phyloP scores from a whole-genome alignment of 1,284 basidiomycete species.

The Waitea zeae region DNA sequence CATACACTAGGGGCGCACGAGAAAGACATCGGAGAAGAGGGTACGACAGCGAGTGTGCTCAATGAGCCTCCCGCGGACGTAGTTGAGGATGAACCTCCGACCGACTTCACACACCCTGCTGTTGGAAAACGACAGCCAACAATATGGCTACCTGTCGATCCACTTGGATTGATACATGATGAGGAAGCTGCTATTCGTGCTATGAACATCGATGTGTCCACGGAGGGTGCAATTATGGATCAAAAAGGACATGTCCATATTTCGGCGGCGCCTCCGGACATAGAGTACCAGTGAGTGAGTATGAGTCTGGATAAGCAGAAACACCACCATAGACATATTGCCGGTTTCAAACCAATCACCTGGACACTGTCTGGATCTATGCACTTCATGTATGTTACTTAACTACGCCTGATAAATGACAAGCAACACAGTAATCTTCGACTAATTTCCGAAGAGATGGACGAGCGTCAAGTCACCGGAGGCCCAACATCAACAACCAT shows the following conservation, averaged over 20 bases:
- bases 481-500: too few relatives aligned
- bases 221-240: conserved; percentile 42
- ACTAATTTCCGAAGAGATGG: too few relatives aligned
- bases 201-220: conserved; percentile 39
- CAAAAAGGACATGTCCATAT: conserved; percentile 53
- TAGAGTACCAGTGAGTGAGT: too few relatives aligned
- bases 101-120: conserved; percentile 69
- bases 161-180: conserved; percentile 43
- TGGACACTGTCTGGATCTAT: too few relatives aligned
- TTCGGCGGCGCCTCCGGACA: conserved; percentile 20
- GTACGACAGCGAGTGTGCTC: conserved; percentile 1
- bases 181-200: conserved; percentile 42
- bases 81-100: conserved; percentile 12
- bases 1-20: background rate
- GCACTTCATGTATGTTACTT: too few relatives aligned
- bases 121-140: conserved; percentile 53
- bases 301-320: too few relatives aligned
- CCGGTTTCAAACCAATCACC: too few relatives aligned
- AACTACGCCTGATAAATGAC: too few relatives aligned
- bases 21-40: conserved; percentile 7
- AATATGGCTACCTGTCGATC: conserved; percentile 71
- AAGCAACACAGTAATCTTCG: too few relatives aligned
- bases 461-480: too few relatives aligned
- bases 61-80: conserved; percentile 3
- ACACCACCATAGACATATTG: too few relatives aligned